Evolutionary conservation across 2,329 filamentous ascomycete genomes (phyloP).

Genomic region (Zelopaecilomyces penicillatus): DNA sequence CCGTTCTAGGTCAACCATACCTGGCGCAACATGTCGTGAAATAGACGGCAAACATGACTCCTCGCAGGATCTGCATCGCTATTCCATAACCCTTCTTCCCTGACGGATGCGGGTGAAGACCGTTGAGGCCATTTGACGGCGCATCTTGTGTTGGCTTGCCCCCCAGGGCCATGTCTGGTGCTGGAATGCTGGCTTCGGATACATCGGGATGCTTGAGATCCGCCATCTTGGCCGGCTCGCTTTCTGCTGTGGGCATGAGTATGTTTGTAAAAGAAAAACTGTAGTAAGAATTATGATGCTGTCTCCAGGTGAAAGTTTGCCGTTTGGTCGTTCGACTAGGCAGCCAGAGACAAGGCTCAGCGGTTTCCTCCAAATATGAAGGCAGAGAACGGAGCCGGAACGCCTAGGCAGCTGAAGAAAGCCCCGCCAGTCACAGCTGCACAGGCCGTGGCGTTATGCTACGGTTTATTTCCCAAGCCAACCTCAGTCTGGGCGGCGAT

Average conservation of each 20-base stretch:
- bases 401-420: no score
- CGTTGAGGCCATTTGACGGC: conserved; percentile 5
- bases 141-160: conserved; percentile 13
- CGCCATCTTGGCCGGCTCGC: conserved; percentile 15
- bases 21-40: conserved; percentile 40
- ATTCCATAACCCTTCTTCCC: conserved; percentile 46
- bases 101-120: conserved; percentile 37
- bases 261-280: no score
- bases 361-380: neutral
- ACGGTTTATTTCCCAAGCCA: no score
- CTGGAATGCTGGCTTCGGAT: conserved; percentile 19
- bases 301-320: neutral
- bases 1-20: conserved; percentile 29
- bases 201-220: conserved; percentile 14
- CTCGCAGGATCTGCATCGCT: conserved; percentile 42
- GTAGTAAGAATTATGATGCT: no score
- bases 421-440: no score
- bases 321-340: neutral
- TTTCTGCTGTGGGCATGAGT: no score
- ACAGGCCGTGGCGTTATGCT: no score
- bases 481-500: no score
- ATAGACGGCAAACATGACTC: conserved; percentile 42
- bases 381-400: neutral
- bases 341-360: neutral
- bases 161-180: conserved; percentile 21